These are phyloP conservation scores for Zygosaccharomyces bisporus DNA, from an alignment of 805 yeast species.

Conservation along the genomic window DNA sequence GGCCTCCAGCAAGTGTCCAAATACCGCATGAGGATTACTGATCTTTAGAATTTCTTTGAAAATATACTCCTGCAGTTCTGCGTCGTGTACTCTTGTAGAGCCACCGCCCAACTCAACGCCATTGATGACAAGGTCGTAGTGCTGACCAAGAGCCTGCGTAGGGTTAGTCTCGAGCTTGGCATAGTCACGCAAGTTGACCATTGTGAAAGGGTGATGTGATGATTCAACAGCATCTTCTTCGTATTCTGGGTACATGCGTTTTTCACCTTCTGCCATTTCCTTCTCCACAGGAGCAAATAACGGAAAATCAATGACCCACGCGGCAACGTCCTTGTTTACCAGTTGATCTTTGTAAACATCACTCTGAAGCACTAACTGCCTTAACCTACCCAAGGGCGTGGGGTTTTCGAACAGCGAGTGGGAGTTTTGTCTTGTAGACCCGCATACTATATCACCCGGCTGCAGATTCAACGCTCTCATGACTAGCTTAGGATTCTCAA, in stretches of 20 bases:
- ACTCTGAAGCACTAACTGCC: conserved; percentile 64
- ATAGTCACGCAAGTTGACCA: conserved; percentile 73
- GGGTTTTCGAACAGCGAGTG: conserved; percentile 79
- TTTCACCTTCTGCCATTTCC: conserved; percentile 19
- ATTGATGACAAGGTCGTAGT: conserved; percentile 88
- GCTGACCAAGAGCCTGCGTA: conserved; percentile 74
- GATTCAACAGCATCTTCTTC: conserved; percentile 49
- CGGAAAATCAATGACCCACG: conserved; percentile 94
- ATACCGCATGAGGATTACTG: conserved; percentile 53
- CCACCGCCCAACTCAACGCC: conserved; percentile 99
- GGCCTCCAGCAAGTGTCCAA: conserved; percentile 83
- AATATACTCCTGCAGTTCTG: conserved; percentile 68
- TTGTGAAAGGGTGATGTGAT: conserved; percentile 97
- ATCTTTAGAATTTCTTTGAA: conserved; percentile 64
- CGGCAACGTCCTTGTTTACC: conserved; percentile 43
- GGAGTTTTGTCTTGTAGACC: conserved; percentile 62
- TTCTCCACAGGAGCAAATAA: conserved; percentile 73
- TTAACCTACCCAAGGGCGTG: conserved; percentile 83
- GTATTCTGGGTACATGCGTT: conserved; percentile 57
- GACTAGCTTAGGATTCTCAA: conserved; percentile 34
- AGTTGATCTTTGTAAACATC: conserved; percentile 41
- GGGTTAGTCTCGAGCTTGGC: conserved; percentile 51
- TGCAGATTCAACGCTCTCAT: conserved; percentile 40
- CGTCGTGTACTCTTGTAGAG: conserved; percentile 88
- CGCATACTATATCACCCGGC: conserved; percentile 72